Evolutionary conservation across 176 grass and related monocot genomes (phyloP).

Genomic region (Ampelocalamus luodianensis): DNA sequence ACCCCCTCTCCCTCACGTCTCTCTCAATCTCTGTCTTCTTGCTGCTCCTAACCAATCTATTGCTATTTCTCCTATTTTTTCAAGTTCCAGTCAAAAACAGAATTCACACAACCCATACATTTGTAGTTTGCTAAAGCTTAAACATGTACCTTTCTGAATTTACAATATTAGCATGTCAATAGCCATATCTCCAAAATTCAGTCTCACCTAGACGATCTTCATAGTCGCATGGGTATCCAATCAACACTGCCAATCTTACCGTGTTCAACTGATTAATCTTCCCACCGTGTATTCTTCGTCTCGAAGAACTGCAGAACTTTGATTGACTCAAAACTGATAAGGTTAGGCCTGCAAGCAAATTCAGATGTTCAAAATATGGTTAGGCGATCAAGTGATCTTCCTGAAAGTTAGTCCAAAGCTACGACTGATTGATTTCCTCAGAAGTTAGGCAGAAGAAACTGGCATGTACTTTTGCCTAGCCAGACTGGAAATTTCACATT

Average conservation of each 20-base stretch:
- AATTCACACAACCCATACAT: neutral
- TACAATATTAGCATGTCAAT: neutral
- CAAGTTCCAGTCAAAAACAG: neutral
- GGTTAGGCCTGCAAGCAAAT: conserved; percentile 27
- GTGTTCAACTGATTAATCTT: neutral
- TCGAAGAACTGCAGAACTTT: neutral
- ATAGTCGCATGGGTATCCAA: neutral
- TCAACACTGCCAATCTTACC: neutral
- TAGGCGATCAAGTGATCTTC: neutral
- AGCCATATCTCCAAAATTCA: neutral
- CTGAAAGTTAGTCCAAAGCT: conserved; percentile 14
- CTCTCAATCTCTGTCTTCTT: too few relatives aligned
- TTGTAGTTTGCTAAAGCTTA: neutral
- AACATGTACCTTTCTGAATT: neutral
- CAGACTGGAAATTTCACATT: neutral
- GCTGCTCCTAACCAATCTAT: too few relatives aligned
- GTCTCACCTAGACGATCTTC: neutral
- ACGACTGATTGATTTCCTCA: neutral
- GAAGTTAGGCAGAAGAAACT: conserved; percentile 16
- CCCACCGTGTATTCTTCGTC: neutral
- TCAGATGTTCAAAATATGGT: neutral
- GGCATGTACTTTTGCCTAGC: neutral
- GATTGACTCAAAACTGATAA: neutral
- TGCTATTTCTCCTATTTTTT: neutral
- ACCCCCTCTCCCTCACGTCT: too few relatives aligned